Conservation (phyloP, 768 basidiomycete genomes). For the Suillus clintonianus region DNA sequence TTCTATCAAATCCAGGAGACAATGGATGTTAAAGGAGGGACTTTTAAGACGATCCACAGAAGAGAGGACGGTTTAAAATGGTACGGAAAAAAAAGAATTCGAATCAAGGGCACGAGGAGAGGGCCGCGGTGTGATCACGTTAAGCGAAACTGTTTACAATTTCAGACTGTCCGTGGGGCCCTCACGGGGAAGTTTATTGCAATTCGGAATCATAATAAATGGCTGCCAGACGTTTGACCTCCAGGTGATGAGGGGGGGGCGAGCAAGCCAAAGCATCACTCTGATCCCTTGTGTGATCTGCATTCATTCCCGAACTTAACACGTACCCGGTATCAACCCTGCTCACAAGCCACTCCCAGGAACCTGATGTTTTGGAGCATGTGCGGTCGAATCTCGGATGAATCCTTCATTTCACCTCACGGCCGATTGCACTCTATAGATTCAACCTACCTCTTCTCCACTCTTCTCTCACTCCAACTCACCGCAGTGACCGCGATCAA, state of each 20-base stretch:
- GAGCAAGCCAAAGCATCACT: too few relatives aligned
- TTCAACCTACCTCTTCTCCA: slow-evolving; percentile 2
- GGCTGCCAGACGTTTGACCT: slow-evolving; percentile 3
- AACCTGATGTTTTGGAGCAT: slow-evolving; percentile 14
- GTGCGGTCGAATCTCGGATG: background rate
- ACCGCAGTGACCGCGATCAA: slow-evolving; percentile 45
- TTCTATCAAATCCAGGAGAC: slow-evolving; percentile 3
- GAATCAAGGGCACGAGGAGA: slow-evolving; percentile 69
- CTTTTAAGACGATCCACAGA: slow-evolving; percentile 25
- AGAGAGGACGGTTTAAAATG: slow-evolving; percentile 50
- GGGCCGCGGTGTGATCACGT: slow-evolving; percentile 41
- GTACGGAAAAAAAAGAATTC: slow-evolving; percentile 65
- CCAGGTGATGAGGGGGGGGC: background rate
- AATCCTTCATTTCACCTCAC: slow-evolving; percentile 17
- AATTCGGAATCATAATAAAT: slow-evolving; percentile 13
- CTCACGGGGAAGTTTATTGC: slow-evolving; percentile 13
- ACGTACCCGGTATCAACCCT: slow-evolving; percentile 7
- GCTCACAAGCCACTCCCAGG: slow-evolving; percentile 32
- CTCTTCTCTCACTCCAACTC: slow-evolving; percentile 41
- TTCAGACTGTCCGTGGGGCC: slow-evolving; percentile 30
- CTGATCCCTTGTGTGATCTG: slow-evolving; percentile 23
- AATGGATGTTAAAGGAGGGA: slow-evolving; percentile 13
- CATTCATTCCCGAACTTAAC: slow-evolving; percentile 34
- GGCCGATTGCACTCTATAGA: slow-evolving; percentile 6
- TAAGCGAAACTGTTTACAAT: slow-evolving; percentile 41